phyloP scores from a whole-genome alignment of 2,329 filamentous ascomycete species.

The Colletotrichum noveboracense region DNA sequence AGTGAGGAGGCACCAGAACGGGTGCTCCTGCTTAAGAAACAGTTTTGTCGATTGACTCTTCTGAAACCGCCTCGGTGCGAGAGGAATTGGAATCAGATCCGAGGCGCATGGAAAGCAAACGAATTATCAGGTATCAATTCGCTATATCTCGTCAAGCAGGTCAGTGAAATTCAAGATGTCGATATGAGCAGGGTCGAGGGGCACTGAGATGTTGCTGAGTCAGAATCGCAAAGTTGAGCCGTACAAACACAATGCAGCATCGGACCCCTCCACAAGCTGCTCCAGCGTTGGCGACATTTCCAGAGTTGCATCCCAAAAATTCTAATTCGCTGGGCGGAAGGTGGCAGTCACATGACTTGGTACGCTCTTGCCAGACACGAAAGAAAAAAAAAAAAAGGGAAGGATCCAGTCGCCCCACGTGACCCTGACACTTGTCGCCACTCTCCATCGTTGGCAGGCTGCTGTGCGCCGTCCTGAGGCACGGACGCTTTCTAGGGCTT shows the following conservation, averaged over 20 bases:
- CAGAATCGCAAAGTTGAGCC: background rate
- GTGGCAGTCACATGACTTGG: background rate
- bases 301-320: background rate
- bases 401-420: background rate
- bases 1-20: background rate
- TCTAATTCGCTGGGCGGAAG: background rate
- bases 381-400: background rate
- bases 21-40: background rate
- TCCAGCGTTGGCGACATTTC: background rate
- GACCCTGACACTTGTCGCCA: background rate
- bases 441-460: background rate
- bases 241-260: constrained; percentile 7
- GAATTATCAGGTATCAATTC: background rate
- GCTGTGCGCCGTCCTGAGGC: background rate
- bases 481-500: constrained; percentile 43
- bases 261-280: background rate
- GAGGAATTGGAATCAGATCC: background rate
- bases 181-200: background rate
- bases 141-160: too few relatives aligned
- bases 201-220: background rate
- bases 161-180: background rate
- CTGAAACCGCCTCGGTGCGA: background rate
- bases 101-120: rapidly evolving
- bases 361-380: background rate
- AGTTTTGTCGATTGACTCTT: background rate